Percentiles rank a stretch among this genome's conserved stretches.
These are phyloP conservation scores for Trypanosoma vivax DNA, from an alignment of 208 protist species.

Conservation along the genomic window DNA sequence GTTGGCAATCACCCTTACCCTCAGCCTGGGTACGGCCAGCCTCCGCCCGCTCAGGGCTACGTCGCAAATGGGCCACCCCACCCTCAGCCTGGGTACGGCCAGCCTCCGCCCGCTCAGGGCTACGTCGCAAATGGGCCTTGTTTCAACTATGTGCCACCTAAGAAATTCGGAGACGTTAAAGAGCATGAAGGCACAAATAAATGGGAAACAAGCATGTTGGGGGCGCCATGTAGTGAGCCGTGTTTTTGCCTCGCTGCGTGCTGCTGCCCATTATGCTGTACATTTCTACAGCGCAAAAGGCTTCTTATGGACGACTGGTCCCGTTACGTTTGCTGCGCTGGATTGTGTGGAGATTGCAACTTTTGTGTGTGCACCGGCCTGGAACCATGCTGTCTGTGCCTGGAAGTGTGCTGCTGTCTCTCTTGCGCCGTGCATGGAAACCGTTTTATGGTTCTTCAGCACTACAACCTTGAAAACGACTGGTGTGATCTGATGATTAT, in stretches of 20 bases:
- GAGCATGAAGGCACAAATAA: conserved; percentile 26
- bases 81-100: conserved; percentile 1
- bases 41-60: neutral
- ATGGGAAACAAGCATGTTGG: conserved; percentile 28
- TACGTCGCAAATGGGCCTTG: too few relatives aligned
- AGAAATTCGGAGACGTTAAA: conserved; percentile 20
- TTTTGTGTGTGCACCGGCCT: conserved; percentile 23
- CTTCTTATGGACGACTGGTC: conserved; percentile 38
- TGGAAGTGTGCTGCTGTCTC: conserved; percentile 37
- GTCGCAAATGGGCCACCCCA: neutral
- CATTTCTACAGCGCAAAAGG: conserved; percentile 43
- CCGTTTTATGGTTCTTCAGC: conserved; percentile 60
- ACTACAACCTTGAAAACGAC: conserved; percentile 38
- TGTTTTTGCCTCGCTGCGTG: conserved; percentile 34
- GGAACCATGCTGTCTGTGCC: conserved; percentile 35
- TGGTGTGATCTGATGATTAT: conserved; percentile 50
- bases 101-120: too few relatives aligned
- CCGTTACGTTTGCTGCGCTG: conserved; percentile 57
- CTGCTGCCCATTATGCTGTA: conserved; percentile 50
- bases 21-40: conserved; percentile 8
- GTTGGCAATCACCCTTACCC: neutral
- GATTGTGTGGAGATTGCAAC: conserved; percentile 28
- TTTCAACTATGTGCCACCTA: conserved; percentile 30
- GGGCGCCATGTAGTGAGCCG: conserved; percentile 26
- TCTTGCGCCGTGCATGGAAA: conserved; percentile 52